phyloP scores from a whole-genome alignment of 2,329 filamentous ascomycete species.

The Claviceps purpurea region DNA sequence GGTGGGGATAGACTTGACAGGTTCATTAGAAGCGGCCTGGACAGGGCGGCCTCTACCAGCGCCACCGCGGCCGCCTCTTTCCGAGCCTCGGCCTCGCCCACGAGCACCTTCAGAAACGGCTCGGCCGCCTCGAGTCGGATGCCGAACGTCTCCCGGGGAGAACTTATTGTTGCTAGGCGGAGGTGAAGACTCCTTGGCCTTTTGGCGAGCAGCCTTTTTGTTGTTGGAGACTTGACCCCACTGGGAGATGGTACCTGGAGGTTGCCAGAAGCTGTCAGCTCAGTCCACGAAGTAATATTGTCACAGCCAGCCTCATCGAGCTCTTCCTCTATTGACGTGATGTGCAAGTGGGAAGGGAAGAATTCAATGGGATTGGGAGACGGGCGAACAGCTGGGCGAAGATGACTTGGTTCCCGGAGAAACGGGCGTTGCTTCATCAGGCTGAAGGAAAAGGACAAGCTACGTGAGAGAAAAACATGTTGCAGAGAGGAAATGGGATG shows the following conservation, averaged over 20 bases:
- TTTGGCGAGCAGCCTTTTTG: slow-evolving; percentile 63
- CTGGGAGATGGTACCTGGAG: slow-evolving; percentile 61
- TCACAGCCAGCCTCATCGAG: too few species aligned
- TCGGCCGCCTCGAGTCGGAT: slow-evolving; percentile 47
- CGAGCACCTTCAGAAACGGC: slow-evolving; percentile 48
- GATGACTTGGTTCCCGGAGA: neutral
- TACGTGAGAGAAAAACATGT: neutral
- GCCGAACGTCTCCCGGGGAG: slow-evolving; percentile 24
- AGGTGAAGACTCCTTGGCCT: slow-evolving; percentile 50
- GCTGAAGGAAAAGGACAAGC: neutral
- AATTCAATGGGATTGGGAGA: too few species aligned
- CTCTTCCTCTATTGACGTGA: too few species aligned
- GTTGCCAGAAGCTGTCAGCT: slow-evolving; percentile 8
- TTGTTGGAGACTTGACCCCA: slow-evolving; percentile 75
- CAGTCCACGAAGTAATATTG: neutral
- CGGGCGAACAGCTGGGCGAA: too few species aligned
- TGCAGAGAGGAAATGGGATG: slow-evolving; percentile 9
- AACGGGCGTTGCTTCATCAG: neutral
- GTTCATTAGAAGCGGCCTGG: slow-evolving; percentile 44
- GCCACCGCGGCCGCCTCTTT: slow-evolving; percentile 43
- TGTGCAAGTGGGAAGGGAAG: too few species aligned
- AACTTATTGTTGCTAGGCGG: slow-evolving; percentile 36
- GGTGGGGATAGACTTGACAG: slow-evolving; percentile 53
- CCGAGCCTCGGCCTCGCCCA: slow-evolving; percentile 47
- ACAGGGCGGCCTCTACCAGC: slow-evolving; percentile 48